phyloP scores from a whole-genome alignment of 495 filamentous ascomycete species.

The Gamarada debralockiae region DNA sequence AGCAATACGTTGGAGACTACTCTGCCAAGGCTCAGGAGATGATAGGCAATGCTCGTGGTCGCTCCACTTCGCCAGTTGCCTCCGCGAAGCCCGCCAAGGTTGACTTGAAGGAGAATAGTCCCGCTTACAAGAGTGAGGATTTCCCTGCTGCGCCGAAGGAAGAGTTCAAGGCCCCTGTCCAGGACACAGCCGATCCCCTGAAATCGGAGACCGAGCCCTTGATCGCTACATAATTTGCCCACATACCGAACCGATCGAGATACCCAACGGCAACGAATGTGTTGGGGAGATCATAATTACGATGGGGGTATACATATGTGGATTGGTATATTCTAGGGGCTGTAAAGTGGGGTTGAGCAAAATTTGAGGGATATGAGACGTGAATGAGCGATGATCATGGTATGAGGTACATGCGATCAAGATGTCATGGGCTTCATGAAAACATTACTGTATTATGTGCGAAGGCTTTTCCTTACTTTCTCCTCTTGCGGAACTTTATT shows the following conservation, averaged over 20 bases:
- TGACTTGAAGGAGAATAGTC: conserved; percentile 31
- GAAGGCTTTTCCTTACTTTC: not conserved
- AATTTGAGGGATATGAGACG: not conserved
- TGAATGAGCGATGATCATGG: not conserved
- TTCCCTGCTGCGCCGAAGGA: conserved; percentile 60
- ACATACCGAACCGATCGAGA: not conserved
- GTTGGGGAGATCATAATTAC: not conserved
- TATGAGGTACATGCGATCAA: not conserved
- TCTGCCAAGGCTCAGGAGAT: conserved; percentile 79
- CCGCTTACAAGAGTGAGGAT: conserved; percentile 39
- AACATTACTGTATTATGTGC: not conserved
- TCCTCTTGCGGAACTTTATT: too few relatives aligned
- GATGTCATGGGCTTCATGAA: not conserved
- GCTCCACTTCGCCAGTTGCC: conserved; percentile 35
- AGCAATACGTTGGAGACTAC: conserved; percentile 80
- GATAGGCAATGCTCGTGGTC: conserved; percentile 50
- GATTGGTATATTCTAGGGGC: not conserved
- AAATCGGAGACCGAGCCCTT: conserved; percentile 16
- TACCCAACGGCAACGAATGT: not conserved
- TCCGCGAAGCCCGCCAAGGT: conserved; percentile 24
- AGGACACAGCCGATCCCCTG: not conserved
- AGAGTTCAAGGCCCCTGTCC: conserved; percentile 20
- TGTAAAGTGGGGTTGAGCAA: not conserved
- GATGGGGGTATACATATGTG: not conserved
- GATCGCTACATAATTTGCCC: conserved; percentile 17